A percentile compares a stretch with the other conserved stretches of the same genome.
Conservation (phyloP, 305 asterid species). For the Solanum aculeatissimum region DNA sequence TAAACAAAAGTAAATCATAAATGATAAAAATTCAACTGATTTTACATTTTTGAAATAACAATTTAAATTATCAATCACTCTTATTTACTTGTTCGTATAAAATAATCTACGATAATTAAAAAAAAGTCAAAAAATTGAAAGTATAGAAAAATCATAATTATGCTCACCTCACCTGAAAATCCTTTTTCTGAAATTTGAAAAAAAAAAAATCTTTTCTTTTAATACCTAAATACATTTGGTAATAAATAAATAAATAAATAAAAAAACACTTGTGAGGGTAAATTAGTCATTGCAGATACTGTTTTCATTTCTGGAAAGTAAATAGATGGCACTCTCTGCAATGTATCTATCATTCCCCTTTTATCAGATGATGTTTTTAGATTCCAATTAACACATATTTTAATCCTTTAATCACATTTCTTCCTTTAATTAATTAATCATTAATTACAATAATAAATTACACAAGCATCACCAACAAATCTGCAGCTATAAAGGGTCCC, state of each 20-base stretch:
- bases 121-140: not conserved
- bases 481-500: constrained; percentile 41
- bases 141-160: not conserved
- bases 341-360: constrained; percentile 11
- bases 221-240: not conserved
- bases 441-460: constrained; percentile 8
- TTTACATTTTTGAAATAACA: not conserved
- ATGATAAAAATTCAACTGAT: not conserved
- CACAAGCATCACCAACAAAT: constrained; percentile 35
- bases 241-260: too few species aligned
- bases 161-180: not conserved
- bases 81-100: not conserved
- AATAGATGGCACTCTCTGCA: constrained; percentile 6
- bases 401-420: constrained; percentile 10
- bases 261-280: not conserved
- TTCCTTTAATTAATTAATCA: constrained; percentile 15
- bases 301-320: not conserved
- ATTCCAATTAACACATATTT: constrained; percentile 6
- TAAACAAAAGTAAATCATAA: not conserved
- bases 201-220: not conserved
- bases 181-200: not conserved
- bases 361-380: constrained; percentile 13
- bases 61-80: too few species aligned
- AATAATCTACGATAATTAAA: not conserved
- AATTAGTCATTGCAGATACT: not conserved